Percentiles rank a stretch among this genome's conserved stretches.
phyloP scores from a whole-genome alignment of 768 basidiomycete genomes.

The Russula olivacea region DNA sequence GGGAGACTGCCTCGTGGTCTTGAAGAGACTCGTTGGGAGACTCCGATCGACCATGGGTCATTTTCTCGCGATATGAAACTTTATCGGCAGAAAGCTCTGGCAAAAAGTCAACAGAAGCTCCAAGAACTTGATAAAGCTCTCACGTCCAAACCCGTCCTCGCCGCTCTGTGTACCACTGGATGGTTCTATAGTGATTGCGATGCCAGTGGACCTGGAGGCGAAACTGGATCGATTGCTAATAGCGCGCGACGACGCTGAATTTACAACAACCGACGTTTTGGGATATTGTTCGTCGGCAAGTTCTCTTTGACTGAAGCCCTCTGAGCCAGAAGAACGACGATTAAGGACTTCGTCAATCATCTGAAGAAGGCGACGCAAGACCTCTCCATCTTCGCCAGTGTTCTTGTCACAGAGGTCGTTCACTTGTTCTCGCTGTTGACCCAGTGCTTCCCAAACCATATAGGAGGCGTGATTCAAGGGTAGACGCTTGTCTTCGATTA shows the following conservation, averaged over 20 bases:
- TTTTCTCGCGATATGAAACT: not conserved
- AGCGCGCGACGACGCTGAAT: too few relatives aligned
- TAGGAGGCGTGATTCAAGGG: not conserved
- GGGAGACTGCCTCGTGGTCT: too few relatives aligned
- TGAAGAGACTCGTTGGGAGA: not conserved
- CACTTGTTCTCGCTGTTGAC: not conserved
- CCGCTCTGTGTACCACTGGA: not conserved
- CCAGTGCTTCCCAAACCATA: slow-evolving; percentile 1
- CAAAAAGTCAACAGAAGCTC: not conserved
- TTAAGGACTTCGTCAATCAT: not conserved
- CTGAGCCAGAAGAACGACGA: too few relatives aligned
- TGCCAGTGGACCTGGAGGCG: not conserved
- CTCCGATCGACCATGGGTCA: too few relatives aligned
- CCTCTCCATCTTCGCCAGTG: not conserved
- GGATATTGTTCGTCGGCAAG: not conserved
- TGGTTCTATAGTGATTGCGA: not conserved
- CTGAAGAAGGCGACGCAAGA: not conserved
- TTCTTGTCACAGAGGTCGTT: not conserved
- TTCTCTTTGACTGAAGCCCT: not conserved
- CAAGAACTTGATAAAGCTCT: not conserved
- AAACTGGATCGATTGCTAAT: not conserved
- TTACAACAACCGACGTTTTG: too few relatives aligned
- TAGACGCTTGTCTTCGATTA: not conserved
- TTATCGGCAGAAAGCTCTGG: not conserved
- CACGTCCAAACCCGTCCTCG: not conserved